These are phyloP conservation scores for Lyophyllum decastes DNA, from an alignment of 768 basidiomycete genomes.

Conservation along the genomic window DNA sequence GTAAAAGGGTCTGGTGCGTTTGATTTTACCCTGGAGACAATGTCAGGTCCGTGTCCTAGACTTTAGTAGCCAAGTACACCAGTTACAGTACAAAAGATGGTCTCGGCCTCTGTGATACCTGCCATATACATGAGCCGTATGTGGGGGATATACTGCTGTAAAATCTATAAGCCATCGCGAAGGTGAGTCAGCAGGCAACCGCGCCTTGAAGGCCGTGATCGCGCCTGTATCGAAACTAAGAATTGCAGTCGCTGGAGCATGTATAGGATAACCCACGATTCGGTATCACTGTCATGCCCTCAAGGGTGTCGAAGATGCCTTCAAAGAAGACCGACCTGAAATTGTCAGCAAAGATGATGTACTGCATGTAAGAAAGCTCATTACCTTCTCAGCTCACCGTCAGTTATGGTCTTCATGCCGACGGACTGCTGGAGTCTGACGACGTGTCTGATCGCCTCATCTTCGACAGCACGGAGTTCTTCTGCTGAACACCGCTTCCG, in stretches of 20 bases:
- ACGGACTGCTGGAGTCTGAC: constrained; percentile 54
- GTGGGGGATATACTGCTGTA: constrained; percentile 49
- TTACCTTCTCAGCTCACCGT: constrained; percentile 55
- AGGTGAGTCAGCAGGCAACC: not conserved
- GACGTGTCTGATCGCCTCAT: constrained; percentile 53
- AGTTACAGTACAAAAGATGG: constrained; percentile 45
- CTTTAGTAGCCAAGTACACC: not conserved
- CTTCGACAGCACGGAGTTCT: constrained; percentile 51
- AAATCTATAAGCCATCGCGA: constrained; percentile 4
- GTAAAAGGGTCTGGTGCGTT: constrained; percentile 61
- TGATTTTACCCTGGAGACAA: constrained; percentile 58
- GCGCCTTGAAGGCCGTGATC: constrained; percentile 53
- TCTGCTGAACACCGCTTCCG: constrained; percentile 38
- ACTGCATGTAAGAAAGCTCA: constrained; percentile 5
- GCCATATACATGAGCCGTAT: constrained; percentile 40
- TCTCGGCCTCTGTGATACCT: constrained; percentile 39
- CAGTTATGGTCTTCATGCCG: constrained; percentile 62
- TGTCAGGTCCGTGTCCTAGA: constrained; percentile 20
- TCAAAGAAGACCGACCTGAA: constrained; percentile 59
- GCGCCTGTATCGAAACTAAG: constrained; percentile 32
- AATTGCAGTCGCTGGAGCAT: not conserved
- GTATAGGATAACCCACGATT: constrained; percentile 36
- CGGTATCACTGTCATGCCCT: constrained; percentile 59
- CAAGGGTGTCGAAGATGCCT: constrained; percentile 66
- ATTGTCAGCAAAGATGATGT: constrained; percentile 1